Percentiles rank a stretch among this genome's conserved stretches.
Conservation (phyloP, 176 grass and related monocot genomes). For the Eragrostis nindensis region DNA sequence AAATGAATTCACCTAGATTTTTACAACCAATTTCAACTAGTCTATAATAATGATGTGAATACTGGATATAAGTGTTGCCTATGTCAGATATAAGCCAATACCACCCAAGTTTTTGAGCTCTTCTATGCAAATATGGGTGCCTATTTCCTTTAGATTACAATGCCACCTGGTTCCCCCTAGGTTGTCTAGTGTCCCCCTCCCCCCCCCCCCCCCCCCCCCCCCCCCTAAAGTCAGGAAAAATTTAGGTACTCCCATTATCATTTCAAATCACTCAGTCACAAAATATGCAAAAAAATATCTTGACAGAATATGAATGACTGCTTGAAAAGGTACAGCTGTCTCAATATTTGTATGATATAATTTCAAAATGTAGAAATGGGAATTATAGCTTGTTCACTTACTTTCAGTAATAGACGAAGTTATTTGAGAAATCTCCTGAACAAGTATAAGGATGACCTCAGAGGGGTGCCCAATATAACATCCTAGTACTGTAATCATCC, state of each 20-base stretch:
- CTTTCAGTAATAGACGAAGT: constrained; percentile 75
- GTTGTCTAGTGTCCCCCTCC: not conserved
- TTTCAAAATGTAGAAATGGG: constrained; percentile 14
- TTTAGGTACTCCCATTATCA: too few relatives aligned
- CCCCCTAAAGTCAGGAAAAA: too few relatives aligned
- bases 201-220: too few relatives aligned
- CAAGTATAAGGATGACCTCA: constrained; percentile 90
- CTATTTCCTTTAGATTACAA: not conserved
- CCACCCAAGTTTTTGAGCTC: not conserved
- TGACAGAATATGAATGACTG: constrained; percentile 26
- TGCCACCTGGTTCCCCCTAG: not conserved
- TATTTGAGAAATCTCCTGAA: constrained; percentile 82
- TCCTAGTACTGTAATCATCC: constrained; percentile 74
- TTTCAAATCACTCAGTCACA: constrained; percentile 14
- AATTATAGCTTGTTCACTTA: constrained; percentile 59
- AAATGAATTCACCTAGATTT: constrained; percentile 13
- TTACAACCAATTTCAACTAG: not conserved
- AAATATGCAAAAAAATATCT: constrained; percentile 20
- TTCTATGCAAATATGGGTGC: not conserved
- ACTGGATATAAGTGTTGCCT: constrained; percentile 20
- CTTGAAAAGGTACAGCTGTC: constrained; percentile 15
- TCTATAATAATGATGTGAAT: not conserved
- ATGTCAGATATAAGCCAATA: constrained; percentile 4
- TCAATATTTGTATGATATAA: constrained; percentile 16
- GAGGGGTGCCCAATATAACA: constrained; percentile 92